These are phyloP conservation scores for Phaseolus lunatus DNA, from an alignment of 306 rosid genomes.

Conservation along the genomic window DNA sequence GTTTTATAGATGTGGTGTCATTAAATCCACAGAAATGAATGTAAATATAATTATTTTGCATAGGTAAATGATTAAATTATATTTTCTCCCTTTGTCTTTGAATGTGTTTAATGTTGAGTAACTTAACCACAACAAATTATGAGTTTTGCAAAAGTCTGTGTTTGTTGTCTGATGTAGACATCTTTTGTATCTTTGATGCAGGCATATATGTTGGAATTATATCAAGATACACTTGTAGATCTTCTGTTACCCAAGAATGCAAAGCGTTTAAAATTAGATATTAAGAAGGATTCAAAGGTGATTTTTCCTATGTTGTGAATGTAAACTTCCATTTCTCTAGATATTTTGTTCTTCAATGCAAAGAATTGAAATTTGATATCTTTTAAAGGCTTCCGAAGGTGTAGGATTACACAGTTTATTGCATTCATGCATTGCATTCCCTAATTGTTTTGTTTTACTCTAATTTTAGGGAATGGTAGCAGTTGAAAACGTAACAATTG, in stretches of 20 bases:
- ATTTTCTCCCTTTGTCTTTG: not conserved
- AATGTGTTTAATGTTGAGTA: not conserved
- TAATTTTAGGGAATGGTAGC: slow-evolving; percentile 87
- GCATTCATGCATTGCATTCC: slow-evolving; percentile 8
- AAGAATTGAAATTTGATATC: not conserved
- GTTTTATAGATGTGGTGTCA: slow-evolving; percentile 20
- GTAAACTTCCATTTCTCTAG: not conserved
- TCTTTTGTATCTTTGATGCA: slow-evolving; percentile 49
- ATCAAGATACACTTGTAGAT: slow-evolving; percentile 95
- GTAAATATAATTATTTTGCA: not conserved
- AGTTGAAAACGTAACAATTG: slow-evolving; percentile 74
- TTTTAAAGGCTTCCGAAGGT: not conserved
- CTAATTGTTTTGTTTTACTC: slow-evolving; percentile 36
- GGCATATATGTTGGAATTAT: slow-evolving; percentile 93
- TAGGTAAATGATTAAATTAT: not conserved
- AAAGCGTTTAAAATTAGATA: slow-evolving; percentile 78
- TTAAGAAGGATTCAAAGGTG: slow-evolving; percentile 95
- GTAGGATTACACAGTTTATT: not conserved
- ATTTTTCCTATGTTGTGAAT: slow-evolving; percentile 18
- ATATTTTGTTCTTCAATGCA: slow-evolving; percentile 9
- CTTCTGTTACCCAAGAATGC: slow-evolving; percentile 79
- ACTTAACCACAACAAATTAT: slow-evolving; percentile 10
- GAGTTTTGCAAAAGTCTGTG: not conserved
- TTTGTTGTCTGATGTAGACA: slow-evolving; percentile 14
- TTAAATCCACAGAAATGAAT: not conserved